Evolutionary conservation across 192 early-diverging fungal genomes (phyloP), one percentile per base, ranked within the genome.

Genomic region (Geranomyces variabilis): DNA sequence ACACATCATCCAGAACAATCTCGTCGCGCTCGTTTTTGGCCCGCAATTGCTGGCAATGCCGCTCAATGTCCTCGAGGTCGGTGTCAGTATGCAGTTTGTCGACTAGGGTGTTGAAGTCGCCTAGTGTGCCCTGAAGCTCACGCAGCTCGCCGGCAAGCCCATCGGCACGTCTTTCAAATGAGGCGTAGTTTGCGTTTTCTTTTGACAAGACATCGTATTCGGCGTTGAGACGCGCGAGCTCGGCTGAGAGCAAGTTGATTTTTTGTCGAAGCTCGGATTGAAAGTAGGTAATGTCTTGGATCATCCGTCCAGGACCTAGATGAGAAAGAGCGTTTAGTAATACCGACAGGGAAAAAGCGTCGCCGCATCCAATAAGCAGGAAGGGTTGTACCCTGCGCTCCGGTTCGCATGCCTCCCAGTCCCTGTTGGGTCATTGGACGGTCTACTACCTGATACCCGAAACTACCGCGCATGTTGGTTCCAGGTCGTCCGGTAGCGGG

Each of bases 341-440:
- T n/a, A n/a, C n/a, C n/a, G n/a, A 12, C 12, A 47, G 8, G 9
- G 24, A 7, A 29, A 28, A 29, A 31, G 58, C 58, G 2, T 19
- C 17, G 6, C 17, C 17, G 4, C 19, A 53, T 4, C 7, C 51
- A 8, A 15, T 53, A 30, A 60, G 28, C 17, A 31, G 7, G 17
- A 45, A 45, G 4, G 21, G 63, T 8, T 6, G 17, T 59, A 78
- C 73, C 73, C 64, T 70, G 66, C 43, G 33, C 51, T 2, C 63
- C 53, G 5, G 73, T 65, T 53, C 66, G 31, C 29, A 88, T 85
- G 30, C 87, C 87, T 13, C 85, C 85, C 19, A 88, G 53, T 34
- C 87, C 87, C 68, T 88, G 87, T 59, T 88, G 87, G 0, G 87
- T 88, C 71, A 83, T 82, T 6, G 87, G 87, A 30, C 87, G 75